phyloP scores from a whole-genome alignment of 805 yeast genomes.

The Trichomonascus vanleenenianus region DNA sequence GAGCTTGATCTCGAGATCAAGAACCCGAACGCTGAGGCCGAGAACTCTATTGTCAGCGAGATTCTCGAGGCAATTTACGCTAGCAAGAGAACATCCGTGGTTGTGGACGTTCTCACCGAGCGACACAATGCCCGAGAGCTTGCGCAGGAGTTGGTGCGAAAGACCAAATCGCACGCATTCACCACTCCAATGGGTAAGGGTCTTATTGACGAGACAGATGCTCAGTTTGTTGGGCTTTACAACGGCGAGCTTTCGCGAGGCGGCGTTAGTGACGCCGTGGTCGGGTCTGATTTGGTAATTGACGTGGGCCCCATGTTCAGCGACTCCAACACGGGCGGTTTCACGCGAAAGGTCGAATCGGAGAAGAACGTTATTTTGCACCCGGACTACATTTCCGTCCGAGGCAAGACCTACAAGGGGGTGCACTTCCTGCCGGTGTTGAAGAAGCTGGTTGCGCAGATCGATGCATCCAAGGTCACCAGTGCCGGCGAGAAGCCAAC shows the following conservation, averaged over 20 bases:
- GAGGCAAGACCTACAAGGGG: conserved; percentile 33
- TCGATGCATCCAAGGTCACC: conserved; percentile 25
- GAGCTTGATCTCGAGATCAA: conserved; percentile 28
- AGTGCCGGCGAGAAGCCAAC: conserved; percentile 14
- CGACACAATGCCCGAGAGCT: conserved; percentile 45
- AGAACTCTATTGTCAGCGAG: conserved; percentile 32
- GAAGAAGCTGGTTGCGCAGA: conserved; percentile 31
- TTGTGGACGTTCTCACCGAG: conserved; percentile 64
- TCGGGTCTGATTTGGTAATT: conserved; percentile 59
- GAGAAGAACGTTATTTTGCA: conserved; percentile 42
- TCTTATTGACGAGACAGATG: conserved; percentile 59
- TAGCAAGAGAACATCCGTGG: conserved; percentile 51
- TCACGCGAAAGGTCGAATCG: conserved; percentile 40
- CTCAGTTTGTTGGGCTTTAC: conserved; percentile 63
- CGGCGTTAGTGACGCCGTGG: conserved; percentile 41
- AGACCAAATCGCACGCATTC: conserved; percentile 47
- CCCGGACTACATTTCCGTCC: conserved; percentile 46
- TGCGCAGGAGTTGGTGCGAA: conserved; percentile 42
- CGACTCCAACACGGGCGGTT: conserved; percentile 66
- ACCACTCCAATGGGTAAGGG: conserved; percentile 67
- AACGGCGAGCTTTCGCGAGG: conserved; percentile 50
- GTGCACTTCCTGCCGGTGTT: conserved; percentile 47
- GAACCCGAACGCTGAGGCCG: conserved; percentile 22
- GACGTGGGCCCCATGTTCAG: conserved; percentile 61
- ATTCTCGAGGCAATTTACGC: conserved; percentile 46